phyloP scores from a whole-genome alignment of 2,329 filamentous ascomycete genomes.

The Grosmannia serpens region DNA sequence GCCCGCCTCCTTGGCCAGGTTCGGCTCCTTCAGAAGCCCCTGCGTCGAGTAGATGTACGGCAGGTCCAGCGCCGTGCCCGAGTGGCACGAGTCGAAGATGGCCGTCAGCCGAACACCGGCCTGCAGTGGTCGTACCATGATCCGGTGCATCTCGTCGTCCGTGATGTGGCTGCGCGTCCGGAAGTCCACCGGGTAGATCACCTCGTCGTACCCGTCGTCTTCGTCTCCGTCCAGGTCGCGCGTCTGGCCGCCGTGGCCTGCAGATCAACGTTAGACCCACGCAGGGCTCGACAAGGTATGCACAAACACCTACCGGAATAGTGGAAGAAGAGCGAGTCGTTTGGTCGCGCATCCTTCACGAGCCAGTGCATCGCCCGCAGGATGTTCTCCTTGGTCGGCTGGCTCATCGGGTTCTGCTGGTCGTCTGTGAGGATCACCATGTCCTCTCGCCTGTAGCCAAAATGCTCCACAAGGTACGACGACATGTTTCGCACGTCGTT shows the following conservation, averaged over 20 bases:
- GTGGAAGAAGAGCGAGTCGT: conserved; percentile 95
- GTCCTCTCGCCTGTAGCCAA: conserved; percentile 86
- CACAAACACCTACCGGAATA: conserved; percentile 60
- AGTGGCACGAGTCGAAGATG: conserved; percentile 57
- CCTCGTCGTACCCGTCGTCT: conserved; percentile 71
- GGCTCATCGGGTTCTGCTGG: conserved; percentile 93
- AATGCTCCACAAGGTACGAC: conserved; percentile 74
- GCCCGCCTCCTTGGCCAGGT: conserved; percentile 56
- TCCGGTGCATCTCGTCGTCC: conserved; percentile 71
- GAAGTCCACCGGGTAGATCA: conserved; percentile 77
- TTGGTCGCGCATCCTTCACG: conserved; percentile 82
- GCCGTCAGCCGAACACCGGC: conserved; percentile 47
- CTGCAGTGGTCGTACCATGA: conserved; percentile 50
- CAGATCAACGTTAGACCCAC: background rate
- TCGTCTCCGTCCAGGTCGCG: conserved; percentile 70
- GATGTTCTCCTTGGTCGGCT: conserved; percentile 93
- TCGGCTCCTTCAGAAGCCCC: conserved; percentile 57
- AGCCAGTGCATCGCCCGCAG: conserved; percentile 96
- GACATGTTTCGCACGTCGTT: conserved; percentile 99
- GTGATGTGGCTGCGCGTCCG: conserved; percentile 63
- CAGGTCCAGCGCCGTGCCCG: conserved; percentile 53
- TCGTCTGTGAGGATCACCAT: conserved; percentile 97
- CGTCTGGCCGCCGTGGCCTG: conserved; percentile 66
- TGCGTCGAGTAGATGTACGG: conserved; percentile 61
- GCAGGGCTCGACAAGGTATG: background rate